Base-by-base conservation (phyloP, 2,329 filamentous ascomycete genomes). In the Monilinia laxa region DNA sequence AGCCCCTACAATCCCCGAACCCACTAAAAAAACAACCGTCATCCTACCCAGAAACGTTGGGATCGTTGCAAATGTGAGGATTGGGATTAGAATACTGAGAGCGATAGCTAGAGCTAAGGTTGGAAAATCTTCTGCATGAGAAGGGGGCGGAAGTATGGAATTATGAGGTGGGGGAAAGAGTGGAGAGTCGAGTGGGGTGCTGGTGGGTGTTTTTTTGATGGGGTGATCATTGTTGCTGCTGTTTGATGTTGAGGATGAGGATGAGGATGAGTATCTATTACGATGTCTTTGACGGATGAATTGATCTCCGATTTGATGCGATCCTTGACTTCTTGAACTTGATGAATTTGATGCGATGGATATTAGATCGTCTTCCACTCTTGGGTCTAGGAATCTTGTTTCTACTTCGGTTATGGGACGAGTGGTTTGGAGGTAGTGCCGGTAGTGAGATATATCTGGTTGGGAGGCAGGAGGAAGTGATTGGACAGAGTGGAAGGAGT, bases 401-500 rank as follows among this genome's bases (percentile, higher is more conserved):
- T 92, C 90, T 11, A 78, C 73, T 52, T 86, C 81, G 49, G 83
- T 83, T 57, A 92, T 83, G 9, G 85, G 83, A 42, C 79, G 79
- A 67, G 84, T 81, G 14, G 77, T 80, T 10, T 79, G 76, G 54
- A 90, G 83, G 77, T 87, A 91, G 9, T 77, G 72, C 53, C 82
- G 83, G 71, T 87, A 87, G 2, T 75, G 75, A 16, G 77, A 75
- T 23, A 87, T 78, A 62, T 91, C 86, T 12, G 80, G 76, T 5
- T 78, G 70, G 1, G 79, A 77, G 0, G 87, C 86, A 5, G 79
- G 73, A 0, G 80, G 78, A 16, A 87, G 79, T 23, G 78, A 78
- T 69, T 84, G 84, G 0, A 82, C 80, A 64, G 81, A 78, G 69
- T 80, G 81, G 73, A 85, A 90, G 0, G 87, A 85, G 1, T 83